Base-by-base conservation (phyloP, 352 stramenopile species). In the Pythium periplocum region DNA sequence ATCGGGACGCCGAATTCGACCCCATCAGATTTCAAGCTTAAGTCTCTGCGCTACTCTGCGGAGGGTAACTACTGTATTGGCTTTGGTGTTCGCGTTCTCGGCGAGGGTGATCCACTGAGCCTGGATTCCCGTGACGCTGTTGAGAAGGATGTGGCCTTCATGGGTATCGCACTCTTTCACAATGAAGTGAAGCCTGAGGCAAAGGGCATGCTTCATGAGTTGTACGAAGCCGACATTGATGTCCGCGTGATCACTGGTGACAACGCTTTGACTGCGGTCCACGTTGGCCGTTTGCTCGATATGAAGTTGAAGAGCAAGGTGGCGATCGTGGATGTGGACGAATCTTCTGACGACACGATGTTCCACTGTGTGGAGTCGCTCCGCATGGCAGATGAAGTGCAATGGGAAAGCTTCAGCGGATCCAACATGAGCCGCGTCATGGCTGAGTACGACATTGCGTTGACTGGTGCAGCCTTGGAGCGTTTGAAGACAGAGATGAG, bases 211-310 rank as follows among this genome's bases (percentile, higher is more conserved):
- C 77, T 89, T 38, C 9, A 35, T 33, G 57, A 84, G 7, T 52
- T 95, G 7, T 36, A 71, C 6, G 62, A 70, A n/a, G 83, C 75
- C 33, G 66, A 77, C 17, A 76, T 95, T 37, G 59, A 74, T 6
- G 67, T 75, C 33, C 70, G 69, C 1, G 87, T 95, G 49, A 81
- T 93, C 33, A 93, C 85, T 0, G 82, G 82, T 1, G 82, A 93
- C 48, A 82, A 78, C 32, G 63, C 64, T 6, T 30, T 48, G 9
- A 82, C 66, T 2, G 71, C 61, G 2, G 45, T 79, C 30, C 62
- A 78, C 32, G 68, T 75, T 30, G 66, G 55, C 7, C 48, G 66
- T 4, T 61, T 75, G 52, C 43, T 79, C 12, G 57, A 62, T 3
- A 69, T 83, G 64, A 12, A 35, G 10, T 51, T 71, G 43, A 78